Percentiles rank a stretch among this genome's conserved stretches.
phyloP scores from a whole-genome alignment of 2,329 filamentous ascomycete species.

The Alternaria sp. region DNA sequence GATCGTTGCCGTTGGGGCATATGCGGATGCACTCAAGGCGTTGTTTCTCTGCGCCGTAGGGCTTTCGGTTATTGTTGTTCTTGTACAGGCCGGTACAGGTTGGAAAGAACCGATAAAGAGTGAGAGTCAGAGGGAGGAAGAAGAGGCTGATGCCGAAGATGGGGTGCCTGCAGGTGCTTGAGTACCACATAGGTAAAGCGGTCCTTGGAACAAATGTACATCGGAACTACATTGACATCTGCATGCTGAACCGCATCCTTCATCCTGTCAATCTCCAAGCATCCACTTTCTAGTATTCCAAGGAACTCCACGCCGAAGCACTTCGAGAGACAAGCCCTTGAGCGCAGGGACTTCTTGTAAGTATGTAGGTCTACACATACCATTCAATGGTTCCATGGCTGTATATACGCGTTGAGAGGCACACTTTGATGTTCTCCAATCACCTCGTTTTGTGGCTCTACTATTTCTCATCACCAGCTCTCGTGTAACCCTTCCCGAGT shows the following conservation, averaged over 20 bases:
- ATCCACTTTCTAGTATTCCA: neutral
- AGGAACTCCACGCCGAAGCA: neutral
- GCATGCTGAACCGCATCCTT: neutral
- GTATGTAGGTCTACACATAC: neutral
- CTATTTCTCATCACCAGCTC: neutral
- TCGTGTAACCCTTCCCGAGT: neutral
- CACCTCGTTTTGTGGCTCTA: neutral
- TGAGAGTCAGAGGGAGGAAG: slow-evolving; percentile 24
- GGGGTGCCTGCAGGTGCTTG: slow-evolving; percentile 30
- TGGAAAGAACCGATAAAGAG: slow-evolving; percentile 57
- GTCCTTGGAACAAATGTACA: neutral
- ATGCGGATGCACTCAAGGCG: slow-evolving; percentile 62
- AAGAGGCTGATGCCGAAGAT: slow-evolving; percentile 36
- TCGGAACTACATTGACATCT: neutral
- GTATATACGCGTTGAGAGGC: neutral
- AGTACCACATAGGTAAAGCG: neutral
- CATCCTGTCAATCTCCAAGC: neutral
- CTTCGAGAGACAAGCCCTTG: neutral
- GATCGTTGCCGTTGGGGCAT: slow-evolving; percentile 62
- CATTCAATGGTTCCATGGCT: neutral
- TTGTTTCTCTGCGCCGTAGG: slow-evolving; percentile 63
- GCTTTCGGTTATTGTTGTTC: slow-evolving; percentile 59
- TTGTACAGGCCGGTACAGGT: slow-evolving; percentile 67
- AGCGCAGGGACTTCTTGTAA: neutral
- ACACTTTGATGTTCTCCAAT: neutral